Evolutionary conservation across 2,329 filamentous ascomycete genomes (phyloP), one percentile per base, ranked within the genome.

Genomic region (Sclerotiophoma versabilis): DNA sequence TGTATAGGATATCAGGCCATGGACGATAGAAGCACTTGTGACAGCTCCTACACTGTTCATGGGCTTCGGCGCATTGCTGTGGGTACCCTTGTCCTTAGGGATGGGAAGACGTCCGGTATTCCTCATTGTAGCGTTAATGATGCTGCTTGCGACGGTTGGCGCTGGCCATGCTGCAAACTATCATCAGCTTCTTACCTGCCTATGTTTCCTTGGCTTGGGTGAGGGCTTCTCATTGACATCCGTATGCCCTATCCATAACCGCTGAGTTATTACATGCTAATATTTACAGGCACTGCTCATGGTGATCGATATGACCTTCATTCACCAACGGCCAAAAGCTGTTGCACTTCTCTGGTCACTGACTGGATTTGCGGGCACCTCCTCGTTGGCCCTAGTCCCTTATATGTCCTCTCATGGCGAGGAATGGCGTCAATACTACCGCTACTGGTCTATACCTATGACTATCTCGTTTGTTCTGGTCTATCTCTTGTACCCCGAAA

Each of bases 271-370:
- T 12, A 6, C 11, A 15, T 19, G n/a, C 41, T 64, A 23, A 59
- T 5, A 4, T 11, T 1, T 7, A 4, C 17, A 77, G 75, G 61
- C 65, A 11, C 60, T 76, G 3, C 58, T 77, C 1, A 70, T 73
- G 46, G 50, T 77, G 11, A 72, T 78, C 23, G 75, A 78, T 44
- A 51, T 77, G 34, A 75, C 75, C 0, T 78, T 75, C 57, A 75
- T 77, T 36, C 66, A 75, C 39, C 69, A 77, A 50, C 67, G 76
- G 4, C 71, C 76, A 0, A 59, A 59, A 20, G 70, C 67, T 3
- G 60, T 77, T 19, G 73, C 74, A 0, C 48, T 70, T 5, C 67
- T 72, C 34, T 77, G 75, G 73, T 68, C 68, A n/a, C 3, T 74
- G 2, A 61, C 62, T 2, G 65, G 60, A 6, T 59, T 55, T 14